phyloP scores from a whole-genome alignment of 208 protist species.

The Strigomonas galati region DNA sequence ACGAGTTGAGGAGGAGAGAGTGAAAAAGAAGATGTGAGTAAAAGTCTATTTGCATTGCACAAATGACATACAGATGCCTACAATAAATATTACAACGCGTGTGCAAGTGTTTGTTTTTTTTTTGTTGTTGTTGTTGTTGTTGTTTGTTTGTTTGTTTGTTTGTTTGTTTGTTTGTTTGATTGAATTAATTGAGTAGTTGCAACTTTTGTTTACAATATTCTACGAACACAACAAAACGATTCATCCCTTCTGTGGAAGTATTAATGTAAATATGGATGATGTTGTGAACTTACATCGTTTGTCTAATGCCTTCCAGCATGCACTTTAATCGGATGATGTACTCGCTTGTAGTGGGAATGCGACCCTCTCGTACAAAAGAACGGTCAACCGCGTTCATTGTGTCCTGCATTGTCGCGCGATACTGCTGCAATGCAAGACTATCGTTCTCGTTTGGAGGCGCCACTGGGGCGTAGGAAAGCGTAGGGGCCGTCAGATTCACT shows the following conservation, averaged over 20 bases:
- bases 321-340: slow-evolving; percentile 66
- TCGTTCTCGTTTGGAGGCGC: slow-evolving; percentile 24
- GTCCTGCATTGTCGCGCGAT: slow-evolving; percentile 77
- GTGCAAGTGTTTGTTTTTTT: too few species aligned
- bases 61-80: neutral
- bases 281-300: slow-evolving; percentile 24
- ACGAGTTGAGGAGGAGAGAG: too few species aligned
- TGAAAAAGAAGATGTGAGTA: too few species aligned
- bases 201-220: too few species aligned
- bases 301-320: slow-evolving; percentile 66
- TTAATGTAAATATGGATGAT: neutral
- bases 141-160: neutral
- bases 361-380: slow-evolving; percentile 69
- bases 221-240: too few species aligned
- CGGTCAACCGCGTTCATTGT: slow-evolving; percentile 70
- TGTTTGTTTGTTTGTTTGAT: too few species aligned
- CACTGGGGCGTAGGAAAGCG: slow-evolving; percentile 41
- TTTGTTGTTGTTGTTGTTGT: neutral
- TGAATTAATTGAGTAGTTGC: too few species aligned
- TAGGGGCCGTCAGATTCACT: neutral
- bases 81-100: neutral
- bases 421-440: slow-evolving; percentile 63
- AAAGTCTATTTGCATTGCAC: neutral
- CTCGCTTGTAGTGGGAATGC: slow-evolving; percentile 56
- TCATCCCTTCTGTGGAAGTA: too few species aligned